Conservation (phyloP, 2,329 filamentous ascomycete species). For the Coleophoma crateriformis region DNA sequence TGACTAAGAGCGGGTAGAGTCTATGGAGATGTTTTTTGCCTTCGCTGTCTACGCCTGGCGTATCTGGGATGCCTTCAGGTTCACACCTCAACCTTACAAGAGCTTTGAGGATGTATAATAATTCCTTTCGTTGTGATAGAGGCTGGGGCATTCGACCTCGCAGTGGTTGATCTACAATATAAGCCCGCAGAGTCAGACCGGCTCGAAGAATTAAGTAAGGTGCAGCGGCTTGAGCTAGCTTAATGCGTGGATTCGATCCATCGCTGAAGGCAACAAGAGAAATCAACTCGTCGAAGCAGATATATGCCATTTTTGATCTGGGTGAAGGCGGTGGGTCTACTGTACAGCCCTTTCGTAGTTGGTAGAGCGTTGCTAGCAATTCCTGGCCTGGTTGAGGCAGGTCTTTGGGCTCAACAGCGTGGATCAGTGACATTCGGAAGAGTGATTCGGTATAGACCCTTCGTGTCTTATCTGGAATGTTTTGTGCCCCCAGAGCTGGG, state of each 20-base stretch:
- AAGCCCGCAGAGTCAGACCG: constrained; percentile 74
- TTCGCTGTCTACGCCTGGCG: constrained; percentile 45
- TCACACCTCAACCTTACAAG: constrained; percentile 66
- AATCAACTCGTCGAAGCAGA: constrained; percentile 76
- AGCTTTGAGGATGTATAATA: constrained; percentile 64
- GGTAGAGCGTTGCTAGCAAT: constrained; percentile 58
- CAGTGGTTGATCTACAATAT: constrained; percentile 86
- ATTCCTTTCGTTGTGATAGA: constrained; percentile 70
- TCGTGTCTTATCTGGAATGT: constrained; percentile 62
- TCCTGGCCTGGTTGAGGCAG: constrained; percentile 42
- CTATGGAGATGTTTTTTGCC: constrained; percentile 71
- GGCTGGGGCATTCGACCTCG: constrained; percentile 87
- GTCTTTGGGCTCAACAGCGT: constrained; percentile 56
- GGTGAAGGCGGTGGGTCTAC: constrained; percentile 58
- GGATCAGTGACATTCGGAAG: constrained; percentile 78
- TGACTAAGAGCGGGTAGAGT: constrained; percentile 72
- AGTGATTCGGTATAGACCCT: constrained; percentile 68
- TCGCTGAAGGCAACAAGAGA: constrained; percentile 54
- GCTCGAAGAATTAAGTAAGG: constrained; percentile 80
- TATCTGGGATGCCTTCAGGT: constrained; percentile 59
- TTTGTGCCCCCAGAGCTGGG: constrained; percentile 60
- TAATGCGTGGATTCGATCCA: constrained; percentile 20
- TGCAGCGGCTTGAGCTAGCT: constrained; percentile 67
- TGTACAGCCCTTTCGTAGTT: constrained; percentile 65
- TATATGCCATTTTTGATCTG: constrained; percentile 70